A percentile compares a stretch with the other conserved stretches of the same genome.
These are phyloP conservation scores for Aspergillus sp. DNA, from an alignment of 2,329 filamentous ascomycete genomes.

Conservation along the genomic window DNA sequence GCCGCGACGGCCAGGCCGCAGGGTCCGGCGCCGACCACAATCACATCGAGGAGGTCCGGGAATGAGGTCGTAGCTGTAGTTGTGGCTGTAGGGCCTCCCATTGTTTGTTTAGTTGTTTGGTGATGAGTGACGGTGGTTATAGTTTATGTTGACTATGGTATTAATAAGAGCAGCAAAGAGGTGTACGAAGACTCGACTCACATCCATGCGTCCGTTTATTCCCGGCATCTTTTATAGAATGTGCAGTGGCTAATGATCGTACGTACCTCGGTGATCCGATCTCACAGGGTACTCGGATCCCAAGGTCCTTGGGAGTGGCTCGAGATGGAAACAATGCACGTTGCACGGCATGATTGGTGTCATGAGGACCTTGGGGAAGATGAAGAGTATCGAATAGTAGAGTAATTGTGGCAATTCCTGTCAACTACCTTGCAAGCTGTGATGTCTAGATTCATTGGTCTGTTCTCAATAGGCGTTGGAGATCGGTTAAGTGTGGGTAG, in stretches of 20 bases:
- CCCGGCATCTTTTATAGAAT: neutral
- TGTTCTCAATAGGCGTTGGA: neutral
- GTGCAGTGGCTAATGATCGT: neutral
- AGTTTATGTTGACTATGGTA: neutral
- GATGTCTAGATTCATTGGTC: neutral
- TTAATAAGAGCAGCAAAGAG: neutral
- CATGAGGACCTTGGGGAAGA: conserved; percentile 28
- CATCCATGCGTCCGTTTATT: neutral
- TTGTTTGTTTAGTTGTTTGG: conserved; percentile 1
- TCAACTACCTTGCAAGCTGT: neutral
- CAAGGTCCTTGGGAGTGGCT: conserved; percentile 29
- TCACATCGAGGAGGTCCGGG: conserved; percentile 53
- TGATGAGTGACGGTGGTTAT: too few relatives aligned
- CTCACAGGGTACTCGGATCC: conserved; percentile 33
- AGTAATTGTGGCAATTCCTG: neutral
- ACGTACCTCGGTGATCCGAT: neutral
- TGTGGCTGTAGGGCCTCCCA: neutral
- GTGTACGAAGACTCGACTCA: neutral
- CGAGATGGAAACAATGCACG: conserved; percentile 6
- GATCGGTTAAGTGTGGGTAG: too few relatives aligned
- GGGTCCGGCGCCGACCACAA: conserved; percentile 73
- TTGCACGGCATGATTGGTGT: conserved; percentile 5
- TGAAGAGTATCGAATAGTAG: too few relatives aligned
- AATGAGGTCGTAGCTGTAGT: neutral
- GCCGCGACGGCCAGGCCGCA: conserved; percentile 73